Percentiles rank a stretch among this genome's conserved stretches.
Evolutionary conservation across 805 yeast species (phyloP).

Genomic region (Jamesozyma hellenica): DNA sequence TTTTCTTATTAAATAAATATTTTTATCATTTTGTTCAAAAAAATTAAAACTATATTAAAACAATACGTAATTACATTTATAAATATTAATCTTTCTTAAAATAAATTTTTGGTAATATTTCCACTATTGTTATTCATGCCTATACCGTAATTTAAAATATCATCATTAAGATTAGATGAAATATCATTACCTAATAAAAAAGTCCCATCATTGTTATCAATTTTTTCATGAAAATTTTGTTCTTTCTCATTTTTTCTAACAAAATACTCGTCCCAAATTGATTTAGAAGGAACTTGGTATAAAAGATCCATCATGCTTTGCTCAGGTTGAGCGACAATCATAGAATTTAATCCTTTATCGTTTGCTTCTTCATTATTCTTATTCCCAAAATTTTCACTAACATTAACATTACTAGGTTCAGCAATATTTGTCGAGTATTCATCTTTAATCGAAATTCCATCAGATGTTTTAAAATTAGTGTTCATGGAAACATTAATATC

Average conservation of each 20-base stretch:
- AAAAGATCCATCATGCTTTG: conserved; percentile 49
- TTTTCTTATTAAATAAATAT: too few species aligned
- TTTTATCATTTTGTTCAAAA: too few species aligned
- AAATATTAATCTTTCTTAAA: background rate
- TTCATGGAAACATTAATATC: background rate
- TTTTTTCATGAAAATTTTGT: too few species aligned
- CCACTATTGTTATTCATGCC: background rate
- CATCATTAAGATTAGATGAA: background rate
- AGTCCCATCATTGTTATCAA: too few species aligned
- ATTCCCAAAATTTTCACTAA: background rate
- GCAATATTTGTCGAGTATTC: too few species aligned
- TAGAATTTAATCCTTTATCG: background rate
- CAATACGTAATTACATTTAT: background rate
- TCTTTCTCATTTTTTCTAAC: conserved; percentile 5
- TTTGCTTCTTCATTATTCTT: background rate
- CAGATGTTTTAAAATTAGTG: too few species aligned
- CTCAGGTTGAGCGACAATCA: conserved; percentile 1
- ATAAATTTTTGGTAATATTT: background rate
- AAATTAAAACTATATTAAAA: background rate
- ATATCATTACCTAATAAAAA: too few species aligned
- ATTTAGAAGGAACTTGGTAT: conserved; percentile 52
- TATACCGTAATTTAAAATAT: background rate
- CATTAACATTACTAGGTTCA: background rate
- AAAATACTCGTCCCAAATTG: conserved; percentile 47
- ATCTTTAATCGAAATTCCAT: too few species aligned